Base-by-base conservation (phyloP, 2,329 filamentous ascomycete species). In the Fusarium chuoi region DNA sequence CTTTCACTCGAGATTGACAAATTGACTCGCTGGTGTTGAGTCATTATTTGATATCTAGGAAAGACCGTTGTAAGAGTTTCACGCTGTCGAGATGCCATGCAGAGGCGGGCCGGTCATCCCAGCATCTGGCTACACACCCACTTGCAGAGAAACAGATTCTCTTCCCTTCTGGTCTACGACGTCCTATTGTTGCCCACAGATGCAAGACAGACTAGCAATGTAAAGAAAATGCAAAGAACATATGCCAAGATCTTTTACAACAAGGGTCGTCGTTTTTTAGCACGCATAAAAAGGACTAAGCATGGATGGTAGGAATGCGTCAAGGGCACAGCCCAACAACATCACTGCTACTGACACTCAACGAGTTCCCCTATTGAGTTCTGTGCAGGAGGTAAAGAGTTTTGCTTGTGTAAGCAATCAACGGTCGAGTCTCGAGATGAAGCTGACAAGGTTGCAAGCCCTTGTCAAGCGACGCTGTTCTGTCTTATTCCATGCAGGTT, bases 401-500 rank as follows among this genome's bases (percentile, higher is more conserved):
- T 33, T 52, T 74, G 57, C 56, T 66, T 71, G 62, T 44, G 54
- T 64, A 62, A 74, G 63, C 54, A 68, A 55, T 44, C 36, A 57
- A 56, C 26, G 17, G 41, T 46, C 24, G 44, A 60, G 28, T 55
- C 51, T 55, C 28, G 22, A 60, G 54, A 55, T 42, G 35, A 68
- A 55, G 66, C 51, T 67, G 67, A 74, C 71, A 74, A 66, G 71
- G 71, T 58, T 72, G 58, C 45, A 59, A 56, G 33, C 51, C 70
- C 66, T 48, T 68, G 71, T 61, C 52, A 61, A 58, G 42, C 51
- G 28, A 45, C 45, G 26, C 48, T 59, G 41, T 70, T 65, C 55
- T 44, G 52, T 68, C 54, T 62, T 58, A 54, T 65, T 51, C 48
- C 41, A 62, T 54, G 35, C 52, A 44, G 20, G 20, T 35, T 36